Percentiles rank a stretch among this genome's conserved stretches.
Conservation (phyloP, 1,284 basidiomycete species). For the Sanghuangporus weigelae region DNA sequence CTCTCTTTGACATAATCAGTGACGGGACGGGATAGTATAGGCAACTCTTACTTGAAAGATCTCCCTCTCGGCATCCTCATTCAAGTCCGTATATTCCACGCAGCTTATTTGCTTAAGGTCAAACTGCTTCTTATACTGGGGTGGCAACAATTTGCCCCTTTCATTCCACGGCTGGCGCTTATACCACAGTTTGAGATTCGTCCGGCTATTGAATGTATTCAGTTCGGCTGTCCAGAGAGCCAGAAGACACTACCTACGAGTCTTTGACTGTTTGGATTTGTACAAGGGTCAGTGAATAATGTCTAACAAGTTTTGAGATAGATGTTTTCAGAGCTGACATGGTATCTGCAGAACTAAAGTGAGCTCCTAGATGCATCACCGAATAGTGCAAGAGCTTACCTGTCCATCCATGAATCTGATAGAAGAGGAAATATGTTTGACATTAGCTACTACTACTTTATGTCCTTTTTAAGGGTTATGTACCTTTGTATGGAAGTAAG, state of each 20-base stretch:
- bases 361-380: background rate
- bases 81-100: conserved; percentile 62
- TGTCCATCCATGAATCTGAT: conserved; percentile 56
- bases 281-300: conserved; percentile 14
- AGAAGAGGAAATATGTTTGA: background rate
- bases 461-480: background rate
- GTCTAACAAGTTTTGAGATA: background rate
- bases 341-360: conserved; percentile 34
- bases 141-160: conserved; percentile 8
- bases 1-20: conserved; percentile 31
- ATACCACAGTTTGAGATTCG: conserved; percentile 18
- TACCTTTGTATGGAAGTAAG: conserved; percentile 61
- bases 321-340: conserved; percentile 33
- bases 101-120: conserved; percentile 55
- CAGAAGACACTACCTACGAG: conserved; percentile 27
- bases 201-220: conserved; percentile 2
- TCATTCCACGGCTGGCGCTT: conserved; percentile 1
- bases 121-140: conserved; percentile 30
- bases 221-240: background rate
- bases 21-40: background rate
- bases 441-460: background rate
- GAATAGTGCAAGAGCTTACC: conserved; percentile 34
- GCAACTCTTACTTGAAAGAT: conserved; percentile 49
- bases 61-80: conserved; percentile 57
- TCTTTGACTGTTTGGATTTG: conserved; percentile 39